Evolutionary conservation across 2,329 filamentous ascomycete species (phyloP).

Genomic region (Aspergillus chevalieri): DNA sequence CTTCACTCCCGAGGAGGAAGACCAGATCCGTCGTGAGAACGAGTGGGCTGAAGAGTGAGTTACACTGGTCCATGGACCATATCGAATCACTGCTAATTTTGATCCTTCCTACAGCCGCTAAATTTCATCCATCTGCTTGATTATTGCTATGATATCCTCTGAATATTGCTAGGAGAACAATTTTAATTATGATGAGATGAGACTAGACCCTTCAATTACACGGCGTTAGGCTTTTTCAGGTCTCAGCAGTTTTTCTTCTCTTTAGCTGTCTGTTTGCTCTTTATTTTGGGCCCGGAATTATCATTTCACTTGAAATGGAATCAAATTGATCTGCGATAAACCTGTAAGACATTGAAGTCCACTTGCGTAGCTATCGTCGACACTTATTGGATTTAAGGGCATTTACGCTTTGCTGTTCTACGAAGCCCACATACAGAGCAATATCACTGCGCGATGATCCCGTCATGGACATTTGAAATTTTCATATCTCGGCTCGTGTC

Average conservation of each 20-base stretch:
- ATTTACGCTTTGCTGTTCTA: too few relatives aligned
- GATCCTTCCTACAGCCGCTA: constrained; percentile 43
- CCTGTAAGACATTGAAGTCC: too few relatives aligned
- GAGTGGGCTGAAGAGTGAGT: constrained; percentile 79
- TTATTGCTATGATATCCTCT: not conserved
- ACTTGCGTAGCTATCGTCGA: too few relatives aligned
- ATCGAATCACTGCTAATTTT: constrained; percentile 5
- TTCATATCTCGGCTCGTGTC: constrained; percentile 17
- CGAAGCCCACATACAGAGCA: too few relatives aligned
- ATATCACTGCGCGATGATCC: too few relatives aligned
- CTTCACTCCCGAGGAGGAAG: constrained; percentile 97
- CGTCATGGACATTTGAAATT: constrained; percentile 7
- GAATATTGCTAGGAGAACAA: not conserved
- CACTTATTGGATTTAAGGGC: too few relatives aligned
- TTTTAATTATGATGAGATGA: constrained; percentile 1
- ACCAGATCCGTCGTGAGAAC: constrained; percentile 90
- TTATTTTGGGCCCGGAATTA: not conserved
- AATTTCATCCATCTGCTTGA: constrained; percentile 15
- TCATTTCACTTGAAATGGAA: not conserved
- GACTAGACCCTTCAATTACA: constrained; percentile 8
- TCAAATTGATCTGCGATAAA: too few relatives aligned
- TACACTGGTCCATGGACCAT: not conserved
- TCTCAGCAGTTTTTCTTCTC: constrained; percentile 10
- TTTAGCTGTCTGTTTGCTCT: not conserved
- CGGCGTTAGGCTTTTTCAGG: constrained; percentile 16